Evolutionary conservation across 1,284 basidiomycete genomes (phyloP), one percentile per base, ranked within the genome.

Genomic region (Testicularia cyperi): DNA sequence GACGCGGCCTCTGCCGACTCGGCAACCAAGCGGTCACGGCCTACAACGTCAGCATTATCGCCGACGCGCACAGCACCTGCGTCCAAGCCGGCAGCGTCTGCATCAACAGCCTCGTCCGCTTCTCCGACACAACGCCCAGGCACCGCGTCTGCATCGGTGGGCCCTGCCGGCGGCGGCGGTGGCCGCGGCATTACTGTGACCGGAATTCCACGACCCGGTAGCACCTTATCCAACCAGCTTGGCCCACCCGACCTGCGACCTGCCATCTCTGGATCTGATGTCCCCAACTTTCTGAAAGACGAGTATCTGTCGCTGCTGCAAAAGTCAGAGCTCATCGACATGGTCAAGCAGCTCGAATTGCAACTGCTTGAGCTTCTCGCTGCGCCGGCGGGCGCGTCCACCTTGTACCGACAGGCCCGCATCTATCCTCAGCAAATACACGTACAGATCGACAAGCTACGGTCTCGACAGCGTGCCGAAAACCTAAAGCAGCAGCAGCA

Each of bases 331-430:
- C 58, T 62, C 26, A 52, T 62, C 33, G 44, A 55, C 39, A 26
- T 62, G 29, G 58, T 62, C 52, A 62, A 62, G 24, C 44, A 52
- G 37, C 52, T 62, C 29, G 58, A 62, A 20, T 56, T n/a, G n/a
- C 58, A 62, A 25, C 52, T 62, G n/a, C 26, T 38, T 28, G 47
- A 55, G 14, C 30, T 56, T 16, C 28, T 55, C 19, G 40, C 53
- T 18, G 52, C 52, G 6, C 58, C 58, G 7, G 23, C 28, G 14
- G 58, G 58, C 26, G 35, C 58, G 2, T 62, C 58, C 13, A 38
- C 52, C 2, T 42, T 62, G 35, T 62, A 62, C 27, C 43, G 42
- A 20, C 58, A 62, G 23, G 47, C 58, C 28, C 46, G 44, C 26
- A 44, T 62, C 43, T 62, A 62, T 38, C 58, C 58, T 18, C 34